phyloP scores from a whole-genome alignment of 2,329 filamentous ascomycete species.

The Curvularia sp. region DNA sequence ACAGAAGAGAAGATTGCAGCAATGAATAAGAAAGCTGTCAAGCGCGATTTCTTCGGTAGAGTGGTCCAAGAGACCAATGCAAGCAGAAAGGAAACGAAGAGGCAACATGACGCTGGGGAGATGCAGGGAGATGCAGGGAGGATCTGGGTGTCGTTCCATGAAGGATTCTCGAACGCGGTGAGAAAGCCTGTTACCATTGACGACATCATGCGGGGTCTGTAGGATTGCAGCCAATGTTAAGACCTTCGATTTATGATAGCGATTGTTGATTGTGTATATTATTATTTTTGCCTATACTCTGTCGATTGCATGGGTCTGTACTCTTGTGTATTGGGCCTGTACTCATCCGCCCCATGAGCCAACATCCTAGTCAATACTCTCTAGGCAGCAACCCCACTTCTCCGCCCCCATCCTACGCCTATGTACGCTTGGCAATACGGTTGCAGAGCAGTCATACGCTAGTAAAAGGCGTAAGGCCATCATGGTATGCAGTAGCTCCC shows the following conservation, averaged over 20 bases:
- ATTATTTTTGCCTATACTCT: too few species aligned
- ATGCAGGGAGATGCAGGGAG: constrained; percentile 59
- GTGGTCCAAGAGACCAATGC: constrained; percentile 62
- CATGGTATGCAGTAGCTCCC: background rate
- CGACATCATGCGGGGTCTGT: constrained; percentile 76
- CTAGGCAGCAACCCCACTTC: background rate
- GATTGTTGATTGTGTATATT: background rate
- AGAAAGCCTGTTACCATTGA: constrained; percentile 82
- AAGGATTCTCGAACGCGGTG: constrained; percentile 91
- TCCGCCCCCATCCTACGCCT: background rate
- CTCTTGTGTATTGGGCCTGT: background rate
- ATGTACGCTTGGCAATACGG: background rate
- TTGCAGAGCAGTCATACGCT: too few species aligned
- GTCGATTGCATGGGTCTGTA: background rate
- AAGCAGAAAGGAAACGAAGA: constrained; percentile 51
- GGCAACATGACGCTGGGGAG: constrained; percentile 46
- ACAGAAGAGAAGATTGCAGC: constrained; percentile 34
- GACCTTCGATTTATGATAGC: background rate
- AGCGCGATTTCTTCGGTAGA: constrained; percentile 86
- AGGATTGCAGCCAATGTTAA: background rate
- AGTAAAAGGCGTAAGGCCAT: background rate
- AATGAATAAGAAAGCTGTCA: constrained; percentile 55
- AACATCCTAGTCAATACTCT: background rate
- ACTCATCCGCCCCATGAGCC: background rate
- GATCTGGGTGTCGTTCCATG: constrained; percentile 88